Base-by-base conservation (phyloP, 1,284 basidiomycete species). In the Malassezia brasiliensis region DNA sequence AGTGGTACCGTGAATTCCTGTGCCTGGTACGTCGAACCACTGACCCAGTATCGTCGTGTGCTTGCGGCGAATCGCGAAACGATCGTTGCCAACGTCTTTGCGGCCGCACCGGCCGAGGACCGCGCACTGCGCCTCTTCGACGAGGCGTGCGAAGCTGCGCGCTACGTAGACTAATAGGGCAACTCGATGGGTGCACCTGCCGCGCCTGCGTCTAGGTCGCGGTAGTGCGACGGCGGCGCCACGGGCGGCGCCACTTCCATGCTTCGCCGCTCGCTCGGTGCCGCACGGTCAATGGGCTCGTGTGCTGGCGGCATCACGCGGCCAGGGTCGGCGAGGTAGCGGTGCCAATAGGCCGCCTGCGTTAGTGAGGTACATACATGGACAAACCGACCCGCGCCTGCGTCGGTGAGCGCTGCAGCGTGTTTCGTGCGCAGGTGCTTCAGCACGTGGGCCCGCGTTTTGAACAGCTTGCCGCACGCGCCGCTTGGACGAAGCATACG, bases 351-450 rank as follows among this genome's bases (percentile, higher is more conserved):
- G 8, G 14, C 36, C 36, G 36, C 36, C 36, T 37, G 36, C 7
- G 36, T 37, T 8, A 37, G 36, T 37, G 15, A n/a, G n/a, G 1
- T 3, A 37, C 36, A 8, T 37, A 37, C 36, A 17, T 37, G 9
- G 34, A 7, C 44, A 50, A 39, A 30, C 31, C 25, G 47, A 25
- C 17, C 28, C n/a, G 19, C 34, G 22, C 25, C 36, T 34, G 8
- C 47, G 25, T 5, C 47, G 35, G 14, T 63, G 42, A 69, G 57
- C 20, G 65, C 55, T 1, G 47, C 56, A 20, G 58, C 49, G 46
- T 73, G 70, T 54, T 69, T 71, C 57, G 69, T 71, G 35, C 62
- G 46, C 2, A 73, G 55, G 45, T 73, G 70, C 65, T 73, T 71
- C 52, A 65, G 64, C 3, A 68, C 65, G 53, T 69, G 71, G 32